Base-by-base conservation (phyloP, 2,329 filamentous ascomycete genomes). In the Diaporthe australafricana region DNA sequence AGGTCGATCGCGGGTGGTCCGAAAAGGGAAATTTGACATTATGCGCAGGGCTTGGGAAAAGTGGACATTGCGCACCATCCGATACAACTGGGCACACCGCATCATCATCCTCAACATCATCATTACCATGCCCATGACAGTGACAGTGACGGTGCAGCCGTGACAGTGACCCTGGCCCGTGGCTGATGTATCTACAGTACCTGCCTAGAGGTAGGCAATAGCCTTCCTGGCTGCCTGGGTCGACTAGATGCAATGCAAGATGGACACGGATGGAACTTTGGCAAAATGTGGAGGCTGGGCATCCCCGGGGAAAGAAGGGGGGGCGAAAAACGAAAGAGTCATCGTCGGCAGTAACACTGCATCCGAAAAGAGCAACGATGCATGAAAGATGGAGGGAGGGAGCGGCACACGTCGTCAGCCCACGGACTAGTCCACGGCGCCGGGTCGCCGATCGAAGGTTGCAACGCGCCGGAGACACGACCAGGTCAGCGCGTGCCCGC, bases 401-500 rank as follows among this genome's bases (percentile, higher is more conserved):
- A 65, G 45, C 60, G 60, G 60, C 60, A 65, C 60, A 65, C 45
- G 60, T 65, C 60, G 60, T 65, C 38, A 63, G 42, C 5, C 8
- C 38, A 63, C 50, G 55, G 67, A 3, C 47, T 32, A 70, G 50
- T 60, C 67, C 50, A 70, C 50, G 45, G 67, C 67, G 67, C 52
- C 67, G 52, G 67, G 67, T 63, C 52, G 42, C 52, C 67, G 52
- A 57, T 56, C 52, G 40, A 57, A 60, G 67, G 68, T 67, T 74
- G 32, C 50, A 53, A 72, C 70, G 70, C 70, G 70, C 70, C 55
- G 42, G 53, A 30, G 70, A 65, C 60, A 69, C 52, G 50, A 8
- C 38, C 53, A 72, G 63, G 57, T 42, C 25, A 70, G 73, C 73
- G 73, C 73, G 73, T 74, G 68, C 71, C 63, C 48, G 27, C 38